A percentile compares a stretch with the other conserved stretches of the same genome.
Evolutionary conservation across 495 filamentous ascomycete species (phyloP).

Genomic region (Aspergillus diversus): DNA sequence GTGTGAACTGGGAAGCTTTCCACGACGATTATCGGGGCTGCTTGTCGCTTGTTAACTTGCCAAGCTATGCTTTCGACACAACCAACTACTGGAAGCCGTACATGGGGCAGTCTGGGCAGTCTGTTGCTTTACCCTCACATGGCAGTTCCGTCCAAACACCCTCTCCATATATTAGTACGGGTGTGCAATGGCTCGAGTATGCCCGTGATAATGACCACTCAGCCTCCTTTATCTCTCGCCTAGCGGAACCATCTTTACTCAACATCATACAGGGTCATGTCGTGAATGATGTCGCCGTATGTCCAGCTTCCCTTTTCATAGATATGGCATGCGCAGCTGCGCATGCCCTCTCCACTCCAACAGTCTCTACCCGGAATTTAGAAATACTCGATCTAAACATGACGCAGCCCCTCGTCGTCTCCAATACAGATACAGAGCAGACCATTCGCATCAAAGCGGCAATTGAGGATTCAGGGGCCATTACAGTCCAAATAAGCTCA

Average conservation of each 20-base stretch:
- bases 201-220: neutral
- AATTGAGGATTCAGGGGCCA: neutral
- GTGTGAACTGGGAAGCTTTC: conserved; percentile 9
- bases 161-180: neutral
- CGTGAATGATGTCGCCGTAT: conserved; percentile 9
- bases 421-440: neutral
- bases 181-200: neutral
- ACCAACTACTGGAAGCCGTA: conserved; percentile 14
- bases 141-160: neutral
- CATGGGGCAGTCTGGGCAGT: neutral
- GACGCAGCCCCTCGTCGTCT: conserved; percentile 1
- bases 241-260: conserved; percentile 2
- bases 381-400: neutral
- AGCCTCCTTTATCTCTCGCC: neutral
- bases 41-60: conserved; percentile 3
- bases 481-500: neutral
- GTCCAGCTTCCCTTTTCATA: conserved; percentile 11
- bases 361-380: neutral
- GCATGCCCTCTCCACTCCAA: neutral
- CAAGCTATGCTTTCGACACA: conserved; percentile 14
- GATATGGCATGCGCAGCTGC: conserved; percentile 15
- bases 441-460: neutral
- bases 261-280: conserved; percentile 11
- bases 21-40: conserved; percentile 5
- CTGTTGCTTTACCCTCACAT: neutral